Conservation (phyloP, 257 asterid genomes). For the Plectranthus barbatus region DNA sequence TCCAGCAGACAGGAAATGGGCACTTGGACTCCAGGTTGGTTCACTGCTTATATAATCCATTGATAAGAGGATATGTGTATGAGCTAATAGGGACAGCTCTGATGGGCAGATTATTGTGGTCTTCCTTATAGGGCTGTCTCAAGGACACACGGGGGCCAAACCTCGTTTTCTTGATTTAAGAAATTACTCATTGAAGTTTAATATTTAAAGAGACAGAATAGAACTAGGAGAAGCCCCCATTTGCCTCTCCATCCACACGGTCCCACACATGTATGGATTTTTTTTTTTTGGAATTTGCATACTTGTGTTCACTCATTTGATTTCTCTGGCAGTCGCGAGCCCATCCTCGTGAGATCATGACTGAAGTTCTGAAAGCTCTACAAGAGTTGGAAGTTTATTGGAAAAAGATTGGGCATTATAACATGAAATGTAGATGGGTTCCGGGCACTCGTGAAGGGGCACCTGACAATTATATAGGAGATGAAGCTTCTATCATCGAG, state of each 20-base stretch:
- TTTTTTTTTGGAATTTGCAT: too few relatives aligned
- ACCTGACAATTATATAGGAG: slow-evolving; percentile 43
- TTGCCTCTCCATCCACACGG: too few relatives aligned
- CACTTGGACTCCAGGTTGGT: slow-evolving; percentile 94
- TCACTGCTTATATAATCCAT: slow-evolving; percentile 12
- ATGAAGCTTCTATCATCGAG: slow-evolving; percentile 49
- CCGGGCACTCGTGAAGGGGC: slow-evolving; percentile 36
- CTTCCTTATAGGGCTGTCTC: background rate
- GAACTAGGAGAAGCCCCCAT: too few relatives aligned
- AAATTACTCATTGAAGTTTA: too few relatives aligned
- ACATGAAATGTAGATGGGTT: slow-evolving; percentile 86
- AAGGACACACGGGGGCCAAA: background rate
- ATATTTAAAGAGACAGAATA: too few relatives aligned
- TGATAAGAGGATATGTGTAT: too few relatives aligned
- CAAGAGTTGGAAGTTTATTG: slow-evolving; percentile 69
- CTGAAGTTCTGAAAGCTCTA: slow-evolving; percentile 83
- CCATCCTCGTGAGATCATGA: slow-evolving; percentile 91
- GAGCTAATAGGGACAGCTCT: background rate
- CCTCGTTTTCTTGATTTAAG: too few relatives aligned
- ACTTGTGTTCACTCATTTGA: slow-evolving; percentile 3
- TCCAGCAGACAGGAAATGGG: slow-evolving; percentile 73
- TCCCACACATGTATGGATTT: too few relatives aligned
- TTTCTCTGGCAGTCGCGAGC: slow-evolving; percentile 62
- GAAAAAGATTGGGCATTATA: slow-evolving; percentile 87
- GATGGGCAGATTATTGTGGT: background rate